These are phyloP conservation scores for Cytospora schulzeri DNA, from an alignment of 2,329 filamentous ascomycete genomes.

Conservation along the genomic window DNA sequence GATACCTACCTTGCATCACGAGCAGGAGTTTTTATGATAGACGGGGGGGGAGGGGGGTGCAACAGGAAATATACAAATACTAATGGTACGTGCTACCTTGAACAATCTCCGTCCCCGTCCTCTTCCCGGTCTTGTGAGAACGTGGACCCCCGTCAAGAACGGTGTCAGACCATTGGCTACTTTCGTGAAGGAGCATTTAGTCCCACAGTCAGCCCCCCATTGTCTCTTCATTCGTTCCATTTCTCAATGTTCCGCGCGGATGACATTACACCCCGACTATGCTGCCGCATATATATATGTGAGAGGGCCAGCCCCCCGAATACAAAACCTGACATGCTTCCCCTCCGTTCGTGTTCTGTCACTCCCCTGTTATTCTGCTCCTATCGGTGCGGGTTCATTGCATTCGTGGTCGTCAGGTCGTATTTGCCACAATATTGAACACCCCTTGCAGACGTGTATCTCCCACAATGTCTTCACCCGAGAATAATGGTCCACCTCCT, in stretches of 20 bases:
- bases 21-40: conserved; percentile 17
- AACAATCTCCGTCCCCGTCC: neutral
- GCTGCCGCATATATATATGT: neutral
- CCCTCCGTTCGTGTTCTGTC: neutral
- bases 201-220: neutral
- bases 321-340: neutral
- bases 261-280: neutral
- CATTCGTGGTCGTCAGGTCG: neutral
- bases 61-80: conserved; percentile 2
- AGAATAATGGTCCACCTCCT: neutral
- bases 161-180: conserved; percentile 23
- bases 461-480: conserved; percentile 10
- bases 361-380: neutral
- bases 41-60: neutral
- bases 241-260: conserved; percentile 1
- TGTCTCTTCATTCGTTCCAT: neutral
- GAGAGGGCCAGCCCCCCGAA: neutral
- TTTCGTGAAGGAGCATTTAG: conserved; percentile 4
- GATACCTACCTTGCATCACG: conserved; percentile 27
- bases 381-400: neutral
- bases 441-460: neutral
- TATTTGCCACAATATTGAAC: neutral
- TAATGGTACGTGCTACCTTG: neutral
- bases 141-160: neutral
- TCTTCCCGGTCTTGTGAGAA: neutral